Evolutionary conservation across 495 filamentous ascomycete genomes (phyloP), one percentile per base, ranked within the genome.

Genomic region (Lichenothelia convexa): DNA sequence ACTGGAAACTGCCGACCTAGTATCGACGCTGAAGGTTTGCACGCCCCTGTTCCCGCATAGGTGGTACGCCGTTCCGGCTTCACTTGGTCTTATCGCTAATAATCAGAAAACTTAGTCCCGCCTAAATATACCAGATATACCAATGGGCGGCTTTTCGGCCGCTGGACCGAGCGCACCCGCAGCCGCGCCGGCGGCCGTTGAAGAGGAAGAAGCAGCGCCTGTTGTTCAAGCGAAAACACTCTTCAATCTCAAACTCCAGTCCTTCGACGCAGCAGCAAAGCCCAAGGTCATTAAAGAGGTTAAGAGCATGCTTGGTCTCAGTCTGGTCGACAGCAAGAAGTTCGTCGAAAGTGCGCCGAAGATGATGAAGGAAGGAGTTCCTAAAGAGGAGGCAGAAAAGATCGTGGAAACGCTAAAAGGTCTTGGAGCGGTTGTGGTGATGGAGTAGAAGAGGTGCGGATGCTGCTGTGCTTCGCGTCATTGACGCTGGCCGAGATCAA

Each of bases 231-330:
- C 93, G 63, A 99, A 95, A 74, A 93, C 91, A 2, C 75, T 95
- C 16, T 99, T 99, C 72, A 92, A 75, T 59, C 53, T 99, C 37
- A 94, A 92, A 58, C 76, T 99, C 23, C 68, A 78, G 56, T 75
- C 76, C 11, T 85, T 94, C 60, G 89, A 94, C 26, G 70, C 86
- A 20, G 65, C 53, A 11, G 64, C 89, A 39, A 99, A 99, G 66
- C 83, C 91, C 37, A 99, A 99, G 73, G 64, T 99, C 40, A 99
- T 99, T 65, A 99, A 99, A 71, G 89, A 99, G 68, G 75, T 99
- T 60, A 99, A 99, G 73, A 71, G 68, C 48, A 69, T 99, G 70
- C 67, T 99, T 35, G 89, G 91, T 3, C 59, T 99, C 58, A 91
- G 81, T 54, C 68, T 99, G 60, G 89, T 99, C 47, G 89, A 99